Evolutionary conservation across 148 eudicot genomes (phyloP), one percentile per base, ranked within the genome.

Genomic region (Chenopodium suecicum): DNA sequence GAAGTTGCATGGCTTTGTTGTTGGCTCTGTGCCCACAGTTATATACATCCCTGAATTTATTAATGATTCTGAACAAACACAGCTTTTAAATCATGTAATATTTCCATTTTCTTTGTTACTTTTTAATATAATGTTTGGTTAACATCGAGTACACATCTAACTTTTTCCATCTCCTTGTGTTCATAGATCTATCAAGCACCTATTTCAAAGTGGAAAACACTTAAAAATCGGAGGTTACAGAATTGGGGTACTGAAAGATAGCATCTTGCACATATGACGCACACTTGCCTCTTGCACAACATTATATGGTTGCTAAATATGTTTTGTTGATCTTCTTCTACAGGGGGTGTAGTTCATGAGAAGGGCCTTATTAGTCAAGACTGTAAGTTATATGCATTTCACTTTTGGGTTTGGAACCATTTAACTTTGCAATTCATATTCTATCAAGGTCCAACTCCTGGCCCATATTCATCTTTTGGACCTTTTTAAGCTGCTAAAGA

Each of bases 331-430:
- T 66, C 79, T 63, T 44, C 66, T 69, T 85, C 63, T 80, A 23
- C 94, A 94, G 98, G 98, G 78, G 98, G 98, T 66, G 88, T 92
- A 75, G 98, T 95, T 37, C 98, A 91, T 83, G 98, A 95, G 83
- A 95, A 95, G 88, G 98, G 98, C 80, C 94, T 95, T 82, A 86
- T 95, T 60, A 83, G 93, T 73, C 98, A 95, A 86, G 90, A 93
- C 14, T 86, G 98, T 94, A 87, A 90, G 94, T 89, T 17, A 54
- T 34, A 72, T 73, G 56, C 65, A 72, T 77, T 23, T 70, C 19
- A 68, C 19, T 48, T 20, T n/a, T 20, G 44, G 27, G n/a, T 41
- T 75, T 67, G 73, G 12, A 66, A 46, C 54, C 6, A 4, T 71
- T 65, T 75, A 48, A n/a, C 56, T 29, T 27, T 48, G 37, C 50